Conservation (phyloP, 441 rosid species). For the Pelargonium cotyledonis region DNA sequence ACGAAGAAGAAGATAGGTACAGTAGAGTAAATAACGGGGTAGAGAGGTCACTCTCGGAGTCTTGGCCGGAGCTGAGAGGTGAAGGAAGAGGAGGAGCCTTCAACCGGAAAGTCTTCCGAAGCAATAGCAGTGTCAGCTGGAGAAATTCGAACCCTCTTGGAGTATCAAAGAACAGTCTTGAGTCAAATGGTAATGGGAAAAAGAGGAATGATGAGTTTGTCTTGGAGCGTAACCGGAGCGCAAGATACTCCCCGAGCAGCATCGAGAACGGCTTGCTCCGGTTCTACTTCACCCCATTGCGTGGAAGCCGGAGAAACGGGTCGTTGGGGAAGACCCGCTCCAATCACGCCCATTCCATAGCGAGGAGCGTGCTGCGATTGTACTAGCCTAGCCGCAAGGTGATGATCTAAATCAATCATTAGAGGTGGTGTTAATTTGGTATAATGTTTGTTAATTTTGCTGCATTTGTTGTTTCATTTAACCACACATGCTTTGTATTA, state of each 20-base stretch:
- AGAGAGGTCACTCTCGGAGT: conserved; percentile 83
- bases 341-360: conserved; percentile 80
- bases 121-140: conserved; percentile 98
- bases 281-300: conserved; percentile 73
- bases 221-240: conserved; percentile 77
- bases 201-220: conserved; percentile 66
- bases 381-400: conserved; percentile 40
- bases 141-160: conserved; percentile 59
- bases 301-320: conserved; percentile 62
- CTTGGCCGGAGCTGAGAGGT: conserved; percentile 82
- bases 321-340: conserved; percentile 53
- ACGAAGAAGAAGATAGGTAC: conserved; percentile 78
- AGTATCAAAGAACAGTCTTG: conserved; percentile 43
- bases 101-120: conserved; percentile 71
- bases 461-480: conserved; percentile 27
- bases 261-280: conserved; percentile 76
- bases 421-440: conserved; percentile 34
- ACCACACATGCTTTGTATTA: conserved; percentile 49
- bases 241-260: conserved; percentile 73
- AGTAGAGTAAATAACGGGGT: conserved; percentile 59
- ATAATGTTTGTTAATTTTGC: conserved; percentile 45
- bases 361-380: conserved; percentile 80
- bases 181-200: conserved; percentile 45
- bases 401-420: conserved; percentile 20
- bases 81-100: conserved; percentile 51